Evolutionary conservation across 2,329 filamentous ascomycete genomes (phyloP).

Genomic region (Phoma sp.): DNA sequence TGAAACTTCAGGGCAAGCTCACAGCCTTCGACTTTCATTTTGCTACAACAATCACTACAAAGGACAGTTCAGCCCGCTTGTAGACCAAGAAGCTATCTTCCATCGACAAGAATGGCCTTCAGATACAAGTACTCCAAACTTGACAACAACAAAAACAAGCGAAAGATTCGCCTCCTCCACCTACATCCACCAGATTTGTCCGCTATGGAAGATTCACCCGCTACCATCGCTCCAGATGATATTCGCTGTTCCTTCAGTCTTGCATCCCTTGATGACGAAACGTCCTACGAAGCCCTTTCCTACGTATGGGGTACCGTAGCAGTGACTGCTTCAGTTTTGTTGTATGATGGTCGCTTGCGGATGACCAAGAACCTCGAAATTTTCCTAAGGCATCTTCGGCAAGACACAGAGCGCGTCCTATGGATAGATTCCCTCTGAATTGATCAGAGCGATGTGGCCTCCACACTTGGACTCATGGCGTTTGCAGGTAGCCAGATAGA

Average conservation of each 20-base stretch:
- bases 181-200: neutral
- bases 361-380: conserved; percentile 24
- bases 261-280: neutral
- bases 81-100: neutral
- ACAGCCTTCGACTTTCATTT: too few relatives aligned
- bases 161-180: conserved; percentile 4
- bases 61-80: neutral
- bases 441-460: conserved; percentile 18
- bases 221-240: neutral
- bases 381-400: conserved; percentile 19
- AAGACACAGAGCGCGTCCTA: neutral
- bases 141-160: neutral
- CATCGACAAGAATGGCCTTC: neutral
- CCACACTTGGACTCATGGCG: neutral
- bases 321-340: neutral
- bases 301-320: conserved; percentile 23
- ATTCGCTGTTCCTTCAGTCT: conserved; percentile 1
- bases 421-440: conserved; percentile 33
- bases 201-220: neutral
- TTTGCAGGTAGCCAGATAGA: neutral
- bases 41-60: too few relatives aligned
- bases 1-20: too few relatives aligned
- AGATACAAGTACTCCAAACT: neutral
- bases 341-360: conserved; percentile 4
- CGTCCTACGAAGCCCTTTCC: conserved; percentile 13